Evolutionary conservation across 805 yeast species (phyloP), one percentile per base, ranked within the genome.

Genomic region (Starmerella sp.): DNA sequence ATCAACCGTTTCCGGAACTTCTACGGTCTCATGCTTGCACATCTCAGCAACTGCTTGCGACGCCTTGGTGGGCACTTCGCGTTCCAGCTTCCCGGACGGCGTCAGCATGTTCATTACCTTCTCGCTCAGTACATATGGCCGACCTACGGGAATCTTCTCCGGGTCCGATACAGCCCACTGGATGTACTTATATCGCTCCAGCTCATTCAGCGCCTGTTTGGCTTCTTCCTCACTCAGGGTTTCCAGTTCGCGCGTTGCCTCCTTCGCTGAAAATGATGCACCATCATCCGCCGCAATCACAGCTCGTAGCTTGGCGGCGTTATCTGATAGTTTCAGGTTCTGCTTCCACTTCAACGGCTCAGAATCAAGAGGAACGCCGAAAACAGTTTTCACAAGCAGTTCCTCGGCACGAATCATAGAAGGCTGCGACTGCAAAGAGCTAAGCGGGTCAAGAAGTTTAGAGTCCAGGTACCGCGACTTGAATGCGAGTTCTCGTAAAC

Each of bases 71-170:
- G 81, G 75, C 35, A 79, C 69, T 10, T 64, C 63, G 2, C 62
- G 62, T 22, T 73, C 73, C 13, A 75, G 63, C 54, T 73, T 73
- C 29, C 39, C 49, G 48, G 72, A 66, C 13, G 69, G 69, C 17
- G 77, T 59, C n/a, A 73, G 57, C 46, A 67, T 65, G 57, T 73
- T 31, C 31, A 35, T 63, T 41, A 80, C 73, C 56, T 69, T 73
- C 32, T 84, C 90, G 1, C 84, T 75, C 44, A 84, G 66, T 1
- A 75, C 67, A 63, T 81, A 83, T 55, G 77, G 76, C 17, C 79
- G 73, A 3, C 77, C 80, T 0, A 83, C 69, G 2, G 63, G 52
- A 1, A 63, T 60, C 42, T 66, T 66, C 17, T 62, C 68, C 1
- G 55, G 36, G 36, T 70, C 71, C 15, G 68, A 62, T 6, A 65